A percentile compares a stretch with the other conserved stretches of the same genome.
Evolutionary conservation across 352 stramenopile genomes (phyloP).

Genomic region (Pythium phragmiticola): DNA sequence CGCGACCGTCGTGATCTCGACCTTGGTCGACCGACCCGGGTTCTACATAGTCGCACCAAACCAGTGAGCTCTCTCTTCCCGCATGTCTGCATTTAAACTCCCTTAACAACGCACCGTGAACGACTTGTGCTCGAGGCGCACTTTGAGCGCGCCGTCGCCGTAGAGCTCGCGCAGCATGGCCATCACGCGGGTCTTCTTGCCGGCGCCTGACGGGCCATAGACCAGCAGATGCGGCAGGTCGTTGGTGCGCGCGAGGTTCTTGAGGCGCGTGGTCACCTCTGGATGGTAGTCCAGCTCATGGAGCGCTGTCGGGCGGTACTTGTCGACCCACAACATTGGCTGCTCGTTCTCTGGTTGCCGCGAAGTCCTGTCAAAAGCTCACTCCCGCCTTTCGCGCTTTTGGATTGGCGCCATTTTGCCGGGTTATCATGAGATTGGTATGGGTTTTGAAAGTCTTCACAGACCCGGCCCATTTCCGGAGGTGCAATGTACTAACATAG

Average conservation of each 20-base stretch:
- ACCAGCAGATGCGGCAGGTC: slow-evolving; percentile 97
- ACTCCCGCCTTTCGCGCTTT: neutral
- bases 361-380: neutral
- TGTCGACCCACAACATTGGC: slow-evolving; percentile 98
- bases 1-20: slow-evolving; percentile 98
- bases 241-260: slow-evolving; percentile 65
- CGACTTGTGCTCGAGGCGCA: slow-evolving; percentile 84
- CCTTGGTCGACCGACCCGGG: slow-evolving; percentile 81
- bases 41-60: slow-evolving; percentile 15
- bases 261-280: slow-evolving; percentile 91
- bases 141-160: slow-evolving; percentile 92
- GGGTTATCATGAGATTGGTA: slow-evolving; percentile 1
- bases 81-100: no score
- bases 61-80: neutral
- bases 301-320: slow-evolving; percentile 94
- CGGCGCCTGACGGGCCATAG: slow-evolving; percentile 96
- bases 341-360: neutral
- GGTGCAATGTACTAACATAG: neutral
- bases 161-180: slow-evolving; percentile 95
- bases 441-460: neutral
- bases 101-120: slow-evolving; percentile 79
- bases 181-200: slow-evolving; percentile 99
- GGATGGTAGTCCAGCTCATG: slow-evolving; percentile 92
- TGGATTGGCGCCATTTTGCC: slow-evolving; percentile 15
- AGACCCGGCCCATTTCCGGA: neutral